Percentiles rank a stretch among this genome's conserved stretches.
phyloP scores from a whole-genome alignment of 192 early-diverging fungal genomes.

The Backusella mclennaniae region DNA sequence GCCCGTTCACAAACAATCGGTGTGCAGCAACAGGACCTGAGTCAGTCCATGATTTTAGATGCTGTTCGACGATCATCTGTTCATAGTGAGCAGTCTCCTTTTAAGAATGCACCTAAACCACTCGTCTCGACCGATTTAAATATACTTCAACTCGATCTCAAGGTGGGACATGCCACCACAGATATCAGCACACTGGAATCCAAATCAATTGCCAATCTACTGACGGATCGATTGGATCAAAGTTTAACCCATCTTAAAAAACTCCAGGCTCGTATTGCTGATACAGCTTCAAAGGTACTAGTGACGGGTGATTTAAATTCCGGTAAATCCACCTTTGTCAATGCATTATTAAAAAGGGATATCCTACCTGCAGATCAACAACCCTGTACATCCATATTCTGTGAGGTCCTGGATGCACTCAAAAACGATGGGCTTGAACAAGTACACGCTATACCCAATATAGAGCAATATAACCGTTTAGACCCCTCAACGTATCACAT shows the following conservation, averaged over 20 bases:
- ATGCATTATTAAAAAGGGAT: conserved; percentile 87
- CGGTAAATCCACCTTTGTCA: conserved; percentile 97
- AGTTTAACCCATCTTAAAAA: conserved; percentile 77
- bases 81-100: conserved; percentile 5
- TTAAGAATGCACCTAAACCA: background rate
- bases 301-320: conserved; percentile 98
- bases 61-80: conserved; percentile 25
- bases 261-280: conserved; percentile 81
- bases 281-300: conserved; percentile 90
- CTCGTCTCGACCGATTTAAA: conserved; percentile 42
- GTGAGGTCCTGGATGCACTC: conserved; percentile 92
- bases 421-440: conserved; percentile 89
- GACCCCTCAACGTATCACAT: conserved; percentile 71
- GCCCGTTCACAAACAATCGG: conserved; percentile 16
- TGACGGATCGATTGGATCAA: conserved; percentile 69
- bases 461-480: conserved; percentile 62
- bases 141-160: conserved; percentile 68
- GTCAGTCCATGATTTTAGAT: conserved; percentile 11
- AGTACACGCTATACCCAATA: conserved; percentile 84
- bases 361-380: conserved; percentile 96
- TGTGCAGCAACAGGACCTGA: background rate
- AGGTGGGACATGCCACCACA: conserved; percentile 61
- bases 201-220: conserved; percentile 66
- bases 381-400: conserved; percentile 95
- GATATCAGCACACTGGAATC: conserved; percentile 65